Evolutionary conservation across 805 yeast species (phyloP).

Genomic region (Tetrapisispora namnaoensis): DNA sequence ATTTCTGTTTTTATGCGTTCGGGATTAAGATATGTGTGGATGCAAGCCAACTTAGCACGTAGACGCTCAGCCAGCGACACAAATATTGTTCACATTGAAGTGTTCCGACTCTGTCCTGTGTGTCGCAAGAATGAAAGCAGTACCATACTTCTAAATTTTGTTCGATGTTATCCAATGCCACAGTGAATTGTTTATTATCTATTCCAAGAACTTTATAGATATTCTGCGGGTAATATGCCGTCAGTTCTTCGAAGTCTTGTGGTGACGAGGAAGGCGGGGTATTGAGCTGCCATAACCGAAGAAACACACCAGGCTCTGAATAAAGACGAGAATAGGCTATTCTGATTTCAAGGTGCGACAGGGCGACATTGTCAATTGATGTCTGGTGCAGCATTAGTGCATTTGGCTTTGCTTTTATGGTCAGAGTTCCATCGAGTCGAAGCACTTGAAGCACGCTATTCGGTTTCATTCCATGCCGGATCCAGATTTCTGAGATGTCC

Average conservation of each 20-base stretch:
- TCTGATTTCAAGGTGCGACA: neutral
- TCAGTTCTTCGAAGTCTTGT: neutral
- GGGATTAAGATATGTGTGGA: neutral
- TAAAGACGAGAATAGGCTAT: neutral
- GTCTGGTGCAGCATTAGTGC: neutral
- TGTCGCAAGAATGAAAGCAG: conserved; percentile 24
- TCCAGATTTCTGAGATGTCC: neutral
- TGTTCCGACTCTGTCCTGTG: conserved; percentile 18
- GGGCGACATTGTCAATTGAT: neutral
- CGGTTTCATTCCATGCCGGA: neutral
- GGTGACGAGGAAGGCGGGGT: neutral
- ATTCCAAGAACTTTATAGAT: neutral
- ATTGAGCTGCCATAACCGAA: neutral
- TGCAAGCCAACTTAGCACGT: conserved; percentile 11
- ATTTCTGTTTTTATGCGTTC: too few species aligned
- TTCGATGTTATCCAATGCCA: neutral
- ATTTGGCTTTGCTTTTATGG: neutral
- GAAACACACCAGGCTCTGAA: neutral
- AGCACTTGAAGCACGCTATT: neutral
- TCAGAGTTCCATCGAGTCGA: neutral
- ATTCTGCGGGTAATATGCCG: neutral
- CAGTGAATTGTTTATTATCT: neutral
- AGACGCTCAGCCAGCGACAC: conserved; percentile 20
- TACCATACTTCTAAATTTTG: conserved; percentile 13
- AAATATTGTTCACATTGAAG: conserved; percentile 10